Evolutionary conservation across 768 basidiomycete species (phyloP).

Genomic region (Boletus rubroflammeus): DNA sequence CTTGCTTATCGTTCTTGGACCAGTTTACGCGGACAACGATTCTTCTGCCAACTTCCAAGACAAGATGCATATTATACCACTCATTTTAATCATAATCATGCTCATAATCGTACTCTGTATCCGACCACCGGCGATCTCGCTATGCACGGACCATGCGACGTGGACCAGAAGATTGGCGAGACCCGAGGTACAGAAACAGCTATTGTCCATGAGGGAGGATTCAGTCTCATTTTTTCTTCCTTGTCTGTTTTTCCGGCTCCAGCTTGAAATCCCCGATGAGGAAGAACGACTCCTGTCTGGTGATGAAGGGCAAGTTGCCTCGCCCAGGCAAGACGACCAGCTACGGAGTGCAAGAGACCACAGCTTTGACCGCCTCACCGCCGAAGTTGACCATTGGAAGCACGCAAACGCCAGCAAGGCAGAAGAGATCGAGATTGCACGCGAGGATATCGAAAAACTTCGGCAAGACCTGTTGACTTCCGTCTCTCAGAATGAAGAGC

Average conservation of each 20-base stretch:
- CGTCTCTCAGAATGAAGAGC: not conserved
- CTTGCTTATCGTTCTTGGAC: not conserved
- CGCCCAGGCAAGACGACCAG: not conserved
- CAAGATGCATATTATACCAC: not conserved
- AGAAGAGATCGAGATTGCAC: too few relatives aligned
- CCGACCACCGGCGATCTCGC: not conserved
- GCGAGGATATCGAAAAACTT: not conserved
- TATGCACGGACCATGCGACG: not conserved
- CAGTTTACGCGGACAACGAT: not conserved
- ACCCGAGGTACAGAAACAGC: not conserved
- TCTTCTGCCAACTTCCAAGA: not conserved
- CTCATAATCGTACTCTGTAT: not conserved
- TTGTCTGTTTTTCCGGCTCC: too few relatives aligned
- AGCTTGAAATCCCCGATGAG: not conserved
- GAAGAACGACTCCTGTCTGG: not conserved
- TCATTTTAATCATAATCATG: not conserved
- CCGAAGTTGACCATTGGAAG: not conserved
- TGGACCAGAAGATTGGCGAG: not conserved
- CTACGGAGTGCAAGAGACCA: not conserved
- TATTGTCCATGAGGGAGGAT: not conserved
- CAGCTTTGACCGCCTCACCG: not conserved
- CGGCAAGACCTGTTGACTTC: not conserved
- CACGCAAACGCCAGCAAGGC: not conserved
- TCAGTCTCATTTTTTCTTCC: not conserved
- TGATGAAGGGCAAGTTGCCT: not conserved